These are phyloP conservation scores for Hanseniaspora nectarophila DNA, from an alignment of 805 yeast genomes.

Conservation along the genomic window DNA sequence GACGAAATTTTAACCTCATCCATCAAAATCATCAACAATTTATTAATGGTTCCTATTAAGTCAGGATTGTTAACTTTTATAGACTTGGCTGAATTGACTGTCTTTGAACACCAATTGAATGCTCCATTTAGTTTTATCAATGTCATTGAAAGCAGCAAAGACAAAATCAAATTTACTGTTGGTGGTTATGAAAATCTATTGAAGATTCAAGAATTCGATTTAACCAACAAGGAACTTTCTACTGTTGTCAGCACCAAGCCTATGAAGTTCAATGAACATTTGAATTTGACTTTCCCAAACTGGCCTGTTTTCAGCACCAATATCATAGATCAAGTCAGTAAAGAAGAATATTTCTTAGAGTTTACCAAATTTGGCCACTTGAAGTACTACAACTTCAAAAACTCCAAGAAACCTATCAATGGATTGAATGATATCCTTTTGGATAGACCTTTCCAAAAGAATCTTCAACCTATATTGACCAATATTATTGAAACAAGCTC, in stretches of 20 bases:
- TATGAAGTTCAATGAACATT: slow-evolving; percentile 39
- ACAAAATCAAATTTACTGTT: slow-evolving; percentile 42
- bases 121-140: slow-evolving; percentile 4
- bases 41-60: neutral
- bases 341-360: slow-evolving; percentile 36
- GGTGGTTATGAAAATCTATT: slow-evolving; percentile 70
- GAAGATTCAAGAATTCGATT: slow-evolving; percentile 20
- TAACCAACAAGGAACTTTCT: slow-evolving; percentile 39
- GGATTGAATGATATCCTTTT: slow-evolving; percentile 25
- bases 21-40: neutral
- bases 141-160: neutral
- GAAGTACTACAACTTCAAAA: slow-evolving; percentile 56
- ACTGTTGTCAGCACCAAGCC: slow-evolving; percentile 63
- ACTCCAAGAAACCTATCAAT: slow-evolving; percentile 54
- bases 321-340: slow-evolving; percentile 29
- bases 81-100: neutral
- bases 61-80: slow-evolving; percentile 6
- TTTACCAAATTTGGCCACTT: slow-evolving; percentile 67
- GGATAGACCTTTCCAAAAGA: slow-evolving; percentile 18
- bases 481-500: neutral
- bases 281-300: slow-evolving; percentile 72
- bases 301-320: slow-evolving; percentile 52
- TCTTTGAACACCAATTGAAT: neutral
- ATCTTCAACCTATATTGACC: slow-evolving; percentile 7
- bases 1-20: slow-evolving; percentile 1